Evolutionary conservation across 441 rosid genomes (phyloP).

Genomic region (Pelargonium myrrhifolium): DNA sequence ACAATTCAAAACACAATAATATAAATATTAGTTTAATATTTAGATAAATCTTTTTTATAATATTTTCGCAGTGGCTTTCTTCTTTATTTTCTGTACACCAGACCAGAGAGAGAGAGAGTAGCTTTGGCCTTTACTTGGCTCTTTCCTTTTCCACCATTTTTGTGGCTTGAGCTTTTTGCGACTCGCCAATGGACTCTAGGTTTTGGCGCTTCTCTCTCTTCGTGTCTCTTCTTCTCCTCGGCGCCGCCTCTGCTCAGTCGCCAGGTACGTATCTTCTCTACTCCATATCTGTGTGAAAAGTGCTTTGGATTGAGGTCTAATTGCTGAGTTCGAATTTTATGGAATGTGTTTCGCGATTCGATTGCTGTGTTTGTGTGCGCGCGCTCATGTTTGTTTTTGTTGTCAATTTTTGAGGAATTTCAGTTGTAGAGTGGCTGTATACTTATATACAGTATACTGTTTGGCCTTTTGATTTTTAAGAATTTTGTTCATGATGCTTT

Average conservation of each 20-base stretch:
- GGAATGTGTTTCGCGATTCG: not conserved
- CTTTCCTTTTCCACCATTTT: not conserved
- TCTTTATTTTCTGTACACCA: not conserved
- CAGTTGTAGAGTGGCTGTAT: too few species aligned
- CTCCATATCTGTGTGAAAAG: not conserved
- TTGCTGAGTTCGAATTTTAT: not conserved
- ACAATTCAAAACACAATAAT: too few species aligned
- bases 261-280: not conserved
- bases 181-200: not conserved
- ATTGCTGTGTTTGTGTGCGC: not conserved
- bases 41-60: not conserved
- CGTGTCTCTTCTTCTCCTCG: not conserved
- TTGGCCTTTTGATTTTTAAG: too few species aligned
- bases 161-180: not conserved
- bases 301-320: not conserved
- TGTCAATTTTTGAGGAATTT: too few species aligned
- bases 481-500: too few species aligned
- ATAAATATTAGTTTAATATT: too few species aligned
- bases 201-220: not conserved
- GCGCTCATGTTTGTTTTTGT: too few species aligned
- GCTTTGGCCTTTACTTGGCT: not conserved
- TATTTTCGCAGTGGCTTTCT: not conserved
- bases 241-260: not conserved
- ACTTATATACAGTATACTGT: too few species aligned
- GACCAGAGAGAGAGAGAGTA: not conserved